Evolutionary conservation across 2,329 filamentous ascomycete species (phyloP), one percentile per base, ranked within the genome.

Genomic region (Cercospora zeina): DNA sequence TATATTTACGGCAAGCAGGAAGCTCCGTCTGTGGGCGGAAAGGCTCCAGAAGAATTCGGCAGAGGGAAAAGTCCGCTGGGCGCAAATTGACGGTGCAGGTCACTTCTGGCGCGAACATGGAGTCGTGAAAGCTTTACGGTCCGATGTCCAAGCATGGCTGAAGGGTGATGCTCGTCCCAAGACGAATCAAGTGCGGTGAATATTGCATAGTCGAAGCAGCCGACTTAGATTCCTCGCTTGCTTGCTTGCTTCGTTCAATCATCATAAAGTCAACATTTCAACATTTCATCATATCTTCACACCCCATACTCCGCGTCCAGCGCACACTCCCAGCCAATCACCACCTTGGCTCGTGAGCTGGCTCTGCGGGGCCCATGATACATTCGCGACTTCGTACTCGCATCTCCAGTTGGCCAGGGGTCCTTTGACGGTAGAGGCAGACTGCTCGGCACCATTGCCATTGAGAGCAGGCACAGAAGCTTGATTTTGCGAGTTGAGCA

Each of bases 271-370:
- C 2, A 4, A n/a, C 24, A 37, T 54, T 16, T 13, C 47, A 33
- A 24, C 47, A 51, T 16, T 31, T 14, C 16, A 39, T 78, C 74
- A 81, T 67, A 82, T 63, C 72, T 81, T 85, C 14, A 91, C 87
- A 27, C 90, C 90, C 90, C 90, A 95, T 34, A 95, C 85, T 4
- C 91, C 90, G 64, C 90, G 82, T 19, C 91, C 91, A 16, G 89
- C 90, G 70, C 88, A 89, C 1, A 95, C 89, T 49, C 91, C 91
- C 6, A 96, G 79, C 91, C 91, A 96, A 69, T 96, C 91, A 19
- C 89, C 89, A 14, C 84, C 85, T 62, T 93, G 89, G 16, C 80
- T 81, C 31, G 83, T 88, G 60, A 88, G 78, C 21, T 87, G 79
- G 65, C 82, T 86, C 65, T 88, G 87, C 33, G 91, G 91, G 31